Evolutionary conservation across 2,329 filamentous ascomycete species (phyloP).

Genomic region (Sporothrix schenckii): DNA sequence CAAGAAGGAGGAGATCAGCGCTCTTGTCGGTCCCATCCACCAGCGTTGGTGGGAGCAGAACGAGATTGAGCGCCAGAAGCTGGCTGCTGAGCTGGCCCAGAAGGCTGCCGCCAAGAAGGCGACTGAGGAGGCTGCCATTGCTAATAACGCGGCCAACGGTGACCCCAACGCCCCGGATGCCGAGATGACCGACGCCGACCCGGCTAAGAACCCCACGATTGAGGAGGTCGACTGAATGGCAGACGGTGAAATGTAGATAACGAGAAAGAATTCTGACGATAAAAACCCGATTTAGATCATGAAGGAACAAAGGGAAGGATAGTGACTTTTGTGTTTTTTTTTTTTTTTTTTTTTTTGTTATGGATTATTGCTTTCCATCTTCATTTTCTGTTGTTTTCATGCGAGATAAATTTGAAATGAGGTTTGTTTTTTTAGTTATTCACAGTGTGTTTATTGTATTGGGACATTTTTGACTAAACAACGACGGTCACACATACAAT

Average conservation of each 20-base stretch:
- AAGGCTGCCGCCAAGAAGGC: conserved; percentile 75
- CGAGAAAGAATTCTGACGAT: not conserved
- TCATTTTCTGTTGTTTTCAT: not conserved
- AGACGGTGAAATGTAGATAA: not conserved
- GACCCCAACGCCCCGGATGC: conserved; percentile 53
- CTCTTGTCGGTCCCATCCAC: conserved; percentile 85
- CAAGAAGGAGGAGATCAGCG: conserved; percentile 95
- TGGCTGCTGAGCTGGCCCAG: conserved; percentile 76
- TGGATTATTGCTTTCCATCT: conserved; percentile 13
- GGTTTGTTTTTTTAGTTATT: not conserved
- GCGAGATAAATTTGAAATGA: conserved; percentile 16
- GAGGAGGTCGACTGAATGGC: conserved; percentile 34
- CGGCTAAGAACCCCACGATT: conserved; percentile 36
- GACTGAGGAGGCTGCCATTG: conserved; percentile 51
- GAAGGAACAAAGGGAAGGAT: conserved; percentile 11
- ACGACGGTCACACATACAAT: too few species aligned
- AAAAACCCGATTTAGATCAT: conserved; percentile 29
- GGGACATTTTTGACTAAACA: too few species aligned
- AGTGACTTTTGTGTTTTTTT: conserved; percentile 16
- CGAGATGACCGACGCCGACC: conserved; percentile 66
- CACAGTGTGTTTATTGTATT: too few species aligned
- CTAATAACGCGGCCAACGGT: conserved; percentile 50
- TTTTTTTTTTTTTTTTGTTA: conserved; percentile 4
- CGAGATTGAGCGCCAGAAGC: conserved; percentile 79
- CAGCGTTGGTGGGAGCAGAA: conserved; percentile 96